These are phyloP conservation scores for Sclerotiophoma versabilis DNA, from an alignment of 2,329 filamentous ascomycete species.

Conservation along the genomic window DNA sequence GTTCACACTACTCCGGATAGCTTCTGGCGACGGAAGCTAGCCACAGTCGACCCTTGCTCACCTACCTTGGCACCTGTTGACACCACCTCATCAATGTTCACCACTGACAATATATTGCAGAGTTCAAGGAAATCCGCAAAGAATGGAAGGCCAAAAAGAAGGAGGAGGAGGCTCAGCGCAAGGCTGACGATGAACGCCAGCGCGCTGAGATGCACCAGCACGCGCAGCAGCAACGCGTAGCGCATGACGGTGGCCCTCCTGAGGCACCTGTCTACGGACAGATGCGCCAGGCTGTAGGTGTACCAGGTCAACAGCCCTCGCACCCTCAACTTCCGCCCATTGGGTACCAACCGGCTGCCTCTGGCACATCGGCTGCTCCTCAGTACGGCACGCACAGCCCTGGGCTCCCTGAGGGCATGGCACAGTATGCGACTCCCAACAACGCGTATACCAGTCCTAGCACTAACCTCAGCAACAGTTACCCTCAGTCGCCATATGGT, in stretches of 20 bases:
- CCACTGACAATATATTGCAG: constrained; percentile 61
- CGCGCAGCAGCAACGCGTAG: constrained; percentile 47
- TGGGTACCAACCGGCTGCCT: constrained; percentile 58
- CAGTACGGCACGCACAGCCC: constrained; percentile 57
- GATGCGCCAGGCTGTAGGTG: constrained; percentile 55
- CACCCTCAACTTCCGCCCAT: constrained; percentile 60
- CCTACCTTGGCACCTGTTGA: constrained; percentile 42
- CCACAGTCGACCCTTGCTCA: constrained; percentile 39
- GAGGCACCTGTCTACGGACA: constrained; percentile 56
- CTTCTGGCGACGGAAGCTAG: constrained; percentile 56
- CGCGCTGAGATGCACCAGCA: constrained; percentile 67
- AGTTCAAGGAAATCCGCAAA: constrained; percentile 99
- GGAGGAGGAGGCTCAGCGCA: constrained; percentile 91
- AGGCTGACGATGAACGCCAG: constrained; percentile 85
- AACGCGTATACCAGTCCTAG: constrained; percentile 53
- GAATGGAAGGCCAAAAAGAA: constrained; percentile 99
- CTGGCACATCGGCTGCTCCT: constrained; percentile 50
- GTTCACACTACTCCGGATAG: constrained; percentile 60
- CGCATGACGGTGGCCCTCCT: constrained; percentile 59
- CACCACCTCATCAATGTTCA: neutral
- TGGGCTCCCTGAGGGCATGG: constrained; percentile 57
- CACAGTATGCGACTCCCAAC: constrained; percentile 55
- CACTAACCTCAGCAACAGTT: constrained; percentile 56
- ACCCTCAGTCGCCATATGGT: constrained; percentile 60
- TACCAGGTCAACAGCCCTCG: constrained; percentile 53